Percentiles rank a stretch among this genome's conserved stretches.
phyloP scores from a whole-genome alignment of 2,329 filamentous ascomycete species.

The Ceratocystis smalleyi region DNA sequence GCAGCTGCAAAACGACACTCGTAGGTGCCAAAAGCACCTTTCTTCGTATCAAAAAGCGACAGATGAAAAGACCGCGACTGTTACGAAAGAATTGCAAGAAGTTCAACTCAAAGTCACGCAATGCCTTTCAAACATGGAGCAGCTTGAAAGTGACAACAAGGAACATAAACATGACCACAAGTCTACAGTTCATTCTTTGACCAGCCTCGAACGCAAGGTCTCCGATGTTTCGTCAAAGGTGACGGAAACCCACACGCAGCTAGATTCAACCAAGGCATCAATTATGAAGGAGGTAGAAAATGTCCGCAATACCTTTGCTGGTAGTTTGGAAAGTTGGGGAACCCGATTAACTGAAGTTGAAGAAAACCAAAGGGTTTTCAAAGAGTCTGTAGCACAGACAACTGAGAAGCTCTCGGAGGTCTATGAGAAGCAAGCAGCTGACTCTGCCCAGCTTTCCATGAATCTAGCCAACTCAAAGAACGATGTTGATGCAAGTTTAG shows the following conservation, averaged over 20 bases:
- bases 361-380: neutral
- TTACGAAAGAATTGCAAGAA: neutral
- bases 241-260: neutral
- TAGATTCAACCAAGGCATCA: neutral
- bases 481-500: neutral
- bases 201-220: neutral
- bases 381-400: neutral
- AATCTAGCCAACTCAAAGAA: neutral
- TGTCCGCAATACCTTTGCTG: neutral
- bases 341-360: neutral
- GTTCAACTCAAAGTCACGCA: conserved; percentile 1
- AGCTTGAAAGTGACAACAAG: neutral
- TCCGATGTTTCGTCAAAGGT: neutral
- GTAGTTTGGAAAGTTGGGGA: neutral
- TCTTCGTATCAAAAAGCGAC: neutral
- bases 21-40: neutral
- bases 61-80: neutral
- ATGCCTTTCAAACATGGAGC: neutral
- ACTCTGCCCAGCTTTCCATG: neutral
- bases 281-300: neutral
- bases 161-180: neutral
- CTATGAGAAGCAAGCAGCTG: neutral
- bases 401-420: neutral
- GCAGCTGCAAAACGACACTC: neutral
- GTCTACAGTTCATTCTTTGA: neutral